Percentiles rank a stretch among this genome's conserved stretches.
Conservation (phyloP, 129 eudicot species). For the Saussurea involucrata region DNA sequence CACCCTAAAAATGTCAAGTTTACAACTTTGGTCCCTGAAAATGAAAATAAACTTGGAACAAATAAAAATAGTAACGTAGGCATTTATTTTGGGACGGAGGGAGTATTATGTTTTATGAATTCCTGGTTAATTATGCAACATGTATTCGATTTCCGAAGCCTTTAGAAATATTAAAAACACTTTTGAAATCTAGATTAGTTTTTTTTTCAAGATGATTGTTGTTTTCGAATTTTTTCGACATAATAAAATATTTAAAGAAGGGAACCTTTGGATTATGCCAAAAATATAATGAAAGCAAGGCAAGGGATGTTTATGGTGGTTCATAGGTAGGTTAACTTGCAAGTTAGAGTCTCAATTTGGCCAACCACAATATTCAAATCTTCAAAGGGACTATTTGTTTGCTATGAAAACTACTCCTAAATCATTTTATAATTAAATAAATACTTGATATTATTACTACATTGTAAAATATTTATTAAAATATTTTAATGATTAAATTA, state of each 20-base stretch:
- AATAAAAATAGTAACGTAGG: too few species aligned
- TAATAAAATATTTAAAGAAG: background rate
- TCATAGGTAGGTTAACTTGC: conserved; percentile 31
- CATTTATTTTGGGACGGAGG: too few species aligned
- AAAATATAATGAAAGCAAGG: conserved; percentile 31
- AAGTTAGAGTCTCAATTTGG: conserved; percentile 30
- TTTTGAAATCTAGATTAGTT: background rate
- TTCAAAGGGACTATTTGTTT: conserved; percentile 26
- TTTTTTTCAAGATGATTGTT: background rate
- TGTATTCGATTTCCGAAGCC: background rate
- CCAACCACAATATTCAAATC: conserved; percentile 16
- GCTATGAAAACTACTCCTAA: conserved; percentile 22
- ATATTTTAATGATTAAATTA: too few species aligned
- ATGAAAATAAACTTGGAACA: too few species aligned
- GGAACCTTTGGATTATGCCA: conserved; percentile 2
- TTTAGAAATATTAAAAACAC: too few species aligned
- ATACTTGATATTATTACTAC: background rate
- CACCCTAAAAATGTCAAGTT: too few species aligned
- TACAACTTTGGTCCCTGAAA: too few species aligned
- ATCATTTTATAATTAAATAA: background rate
- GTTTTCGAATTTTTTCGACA: background rate
- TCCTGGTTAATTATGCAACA: too few species aligned
- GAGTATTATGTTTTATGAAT: too few species aligned
- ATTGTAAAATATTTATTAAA: too few species aligned
- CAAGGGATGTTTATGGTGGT: conserved; percentile 28